Evolutionary conservation across 1,284 basidiomycete genomes (phyloP).

Genomic region (Wallemia ichthyophaga): DNA sequence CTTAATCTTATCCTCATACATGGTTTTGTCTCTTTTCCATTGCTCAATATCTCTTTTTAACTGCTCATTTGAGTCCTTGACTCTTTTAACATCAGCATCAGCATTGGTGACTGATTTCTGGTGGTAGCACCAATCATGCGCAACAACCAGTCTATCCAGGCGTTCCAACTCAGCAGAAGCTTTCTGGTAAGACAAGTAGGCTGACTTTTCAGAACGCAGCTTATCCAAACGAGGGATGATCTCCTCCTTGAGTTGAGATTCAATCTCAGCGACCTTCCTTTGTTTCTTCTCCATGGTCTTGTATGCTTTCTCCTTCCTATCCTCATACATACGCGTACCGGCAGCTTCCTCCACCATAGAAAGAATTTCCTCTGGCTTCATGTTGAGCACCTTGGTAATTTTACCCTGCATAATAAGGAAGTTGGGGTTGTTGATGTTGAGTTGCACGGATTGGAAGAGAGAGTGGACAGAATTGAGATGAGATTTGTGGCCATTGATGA

Average conservation of each 20-base stretch:
- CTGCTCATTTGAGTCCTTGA: slow-evolving; percentile 8
- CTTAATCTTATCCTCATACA: slow-evolving; percentile 12
- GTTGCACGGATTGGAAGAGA: slow-evolving; percentile 84
- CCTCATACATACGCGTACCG: slow-evolving; percentile 97
- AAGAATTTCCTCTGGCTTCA: slow-evolving; percentile 91
- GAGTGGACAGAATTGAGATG: slow-evolving; percentile 66
- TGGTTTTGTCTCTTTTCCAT: slow-evolving; percentile 16
- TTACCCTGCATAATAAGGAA: slow-evolving; percentile 98
- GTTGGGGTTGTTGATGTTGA: slow-evolving; percentile 99
- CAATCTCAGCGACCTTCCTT: slow-evolving; percentile 77
- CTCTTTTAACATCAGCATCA: slow-evolving; percentile 29
- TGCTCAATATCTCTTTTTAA: slow-evolving; percentile 7
- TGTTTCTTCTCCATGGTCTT: slow-evolving; percentile 97
- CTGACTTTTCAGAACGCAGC: slow-evolving; percentile 62
- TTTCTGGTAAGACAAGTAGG: slow-evolving; percentile 76
- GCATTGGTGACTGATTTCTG: slow-evolving; percentile 22
- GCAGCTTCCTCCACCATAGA: slow-evolving; percentile 98
- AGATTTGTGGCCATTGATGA: slow-evolving; percentile 86
- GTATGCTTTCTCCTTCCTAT: slow-evolving; percentile 85
- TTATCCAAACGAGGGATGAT: slow-evolving; percentile 84
- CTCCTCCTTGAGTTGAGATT: slow-evolving; percentile 50
- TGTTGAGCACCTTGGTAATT: slow-evolving; percentile 88
- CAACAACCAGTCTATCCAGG: slow-evolving; percentile 51
- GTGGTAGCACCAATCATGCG: slow-evolving; percentile 56
- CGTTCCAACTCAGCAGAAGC: slow-evolving; percentile 62